A percentile compares a stretch with the other conserved stretches of the same genome.
Conservation (phyloP, 2,329 filamentous ascomycete species). For the Dactylellina haptotyla region DNA sequence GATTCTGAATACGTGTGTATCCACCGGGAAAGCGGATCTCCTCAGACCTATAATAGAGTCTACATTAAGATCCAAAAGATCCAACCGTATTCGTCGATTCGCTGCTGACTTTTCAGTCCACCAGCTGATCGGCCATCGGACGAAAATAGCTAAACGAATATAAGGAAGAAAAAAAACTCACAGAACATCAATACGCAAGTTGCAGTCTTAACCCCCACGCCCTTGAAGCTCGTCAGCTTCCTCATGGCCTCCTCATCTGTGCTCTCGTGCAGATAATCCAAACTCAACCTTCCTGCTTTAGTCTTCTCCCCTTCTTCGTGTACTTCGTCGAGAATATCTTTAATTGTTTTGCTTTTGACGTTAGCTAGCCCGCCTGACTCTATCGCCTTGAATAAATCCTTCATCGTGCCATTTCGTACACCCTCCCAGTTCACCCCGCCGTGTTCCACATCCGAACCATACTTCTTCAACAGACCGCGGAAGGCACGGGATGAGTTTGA, state of each 20-base stretch:
- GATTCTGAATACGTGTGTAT: conserved; percentile 67
- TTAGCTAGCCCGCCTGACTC: conserved; percentile 75
- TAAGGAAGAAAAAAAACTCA: conserved; percentile 35
- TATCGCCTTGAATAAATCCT: conserved; percentile 75
- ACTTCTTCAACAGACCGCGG: conserved; percentile 69
- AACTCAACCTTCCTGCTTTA: conserved; percentile 58
- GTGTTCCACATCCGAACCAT: conserved; percentile 59
- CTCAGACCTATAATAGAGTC: conserved; percentile 60
- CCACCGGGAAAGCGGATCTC: conserved; percentile 66
- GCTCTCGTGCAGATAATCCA: conserved; percentile 65
- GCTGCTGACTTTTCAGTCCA: neutral
- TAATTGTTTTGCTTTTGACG: conserved; percentile 78
- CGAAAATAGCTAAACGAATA: neutral
- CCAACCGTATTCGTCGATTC: neutral
- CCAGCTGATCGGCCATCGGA: neutral
- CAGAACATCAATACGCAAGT: conserved; percentile 68
- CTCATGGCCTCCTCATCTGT: conserved; percentile 65
- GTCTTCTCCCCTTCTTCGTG: conserved; percentile 71
- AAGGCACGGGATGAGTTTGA: conserved; percentile 73
- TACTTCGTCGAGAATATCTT: conserved; percentile 76
- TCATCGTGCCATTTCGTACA: conserved; percentile 69
- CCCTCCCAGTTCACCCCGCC: conserved; percentile 80
- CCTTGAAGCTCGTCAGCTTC: conserved; percentile 66
- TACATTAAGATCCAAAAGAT: neutral
- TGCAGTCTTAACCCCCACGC: conserved; percentile 69